Base-by-base conservation (phyloP, 768 basidiomycete genomes). In the Calocera viscosa region DNA sequence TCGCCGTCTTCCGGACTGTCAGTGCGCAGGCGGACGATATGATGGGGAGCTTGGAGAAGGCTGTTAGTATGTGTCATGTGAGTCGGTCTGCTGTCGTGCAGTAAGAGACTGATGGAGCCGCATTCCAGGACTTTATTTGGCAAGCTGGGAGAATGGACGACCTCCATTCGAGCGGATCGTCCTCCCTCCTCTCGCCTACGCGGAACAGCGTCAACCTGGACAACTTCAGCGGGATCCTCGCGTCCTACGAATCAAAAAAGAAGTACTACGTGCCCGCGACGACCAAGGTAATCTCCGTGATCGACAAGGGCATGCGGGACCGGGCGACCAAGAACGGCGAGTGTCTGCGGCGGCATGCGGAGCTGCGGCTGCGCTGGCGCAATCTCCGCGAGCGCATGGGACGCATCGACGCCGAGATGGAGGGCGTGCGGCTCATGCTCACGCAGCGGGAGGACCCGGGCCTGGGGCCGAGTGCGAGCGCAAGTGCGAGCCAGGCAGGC, bases 291-390 rank as follows among this genome's bases (percentile, higher is more conserved):
- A 82, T 98, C 28, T 85, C 89, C 28, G 94, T 96, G 71, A 89
- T 98, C 72, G 92, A 93, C 75, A 96, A 92, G 76, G 94, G 94
- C 28, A 89, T 97, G 32, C 84, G 85, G 67, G 94, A 96, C 70
- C 85, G 94, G 66, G 88, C 93, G 3, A 97, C 94, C 24, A 94
- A 93, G 83, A 98, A 97, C 70, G 95, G 95, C 0, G 95, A 97
- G 78, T 92, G 92, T 35, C 77, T 98, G 63, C 83, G 94, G 68
- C 81, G 92, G 71, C 91, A 91, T 74, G 88, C 89, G 1, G 94
- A 96, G 72, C 91, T 91, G 69, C 88, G 87, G 22, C 85, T 89
- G 70, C 82, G 91, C 63, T 96, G 93, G 93, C 82, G 83, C 68
- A 86, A 82, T 70, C 78, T 96, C 35, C 83, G 83, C 69, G 90